Evolutionary conservation across 305 asterid species (phyloP).

Genomic region (Lippia alba): DNA sequence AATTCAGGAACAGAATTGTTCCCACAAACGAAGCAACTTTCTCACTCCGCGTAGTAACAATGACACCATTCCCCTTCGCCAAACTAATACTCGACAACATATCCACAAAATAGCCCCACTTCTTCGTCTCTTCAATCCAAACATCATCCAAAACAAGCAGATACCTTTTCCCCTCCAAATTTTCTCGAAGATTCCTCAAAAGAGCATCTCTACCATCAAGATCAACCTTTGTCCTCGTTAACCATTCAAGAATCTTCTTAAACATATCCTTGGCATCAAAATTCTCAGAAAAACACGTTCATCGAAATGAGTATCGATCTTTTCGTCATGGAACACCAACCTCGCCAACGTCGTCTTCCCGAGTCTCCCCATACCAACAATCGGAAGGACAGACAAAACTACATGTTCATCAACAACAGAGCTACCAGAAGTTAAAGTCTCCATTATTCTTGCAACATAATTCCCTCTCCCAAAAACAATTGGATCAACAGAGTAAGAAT

Average conservation of each 20-base stretch:
- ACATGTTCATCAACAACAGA: too few relatives aligned
- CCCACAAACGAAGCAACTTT: slow-evolving; percentile 19
- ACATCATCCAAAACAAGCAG: slow-evolving; percentile 45
- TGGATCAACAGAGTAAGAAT: too few relatives aligned
- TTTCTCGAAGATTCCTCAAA: slow-evolving; percentile 3
- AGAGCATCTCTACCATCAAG: slow-evolving; percentile 24
- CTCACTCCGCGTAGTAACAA: slow-evolving; percentile 32
- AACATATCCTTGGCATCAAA: background rate
- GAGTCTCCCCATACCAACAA: slow-evolving; percentile 45
- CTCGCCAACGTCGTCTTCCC: slow-evolving; percentile 48
- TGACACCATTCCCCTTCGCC: slow-evolving; percentile 26
- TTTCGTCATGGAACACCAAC: slow-evolving; percentile 20
- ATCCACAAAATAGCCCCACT: slow-evolving; percentile 19
- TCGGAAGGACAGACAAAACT: slow-evolving; percentile 31
- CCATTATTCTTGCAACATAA: too few relatives aligned
- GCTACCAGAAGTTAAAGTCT: too few relatives aligned
- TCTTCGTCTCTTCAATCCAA: slow-evolving; percentile 7
- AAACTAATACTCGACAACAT: slow-evolving; percentile 16
- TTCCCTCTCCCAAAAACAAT: too few relatives aligned
- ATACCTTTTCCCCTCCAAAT: slow-evolving; percentile 21
- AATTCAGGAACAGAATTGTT: background rate
- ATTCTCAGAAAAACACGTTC: slow-evolving; percentile 27
- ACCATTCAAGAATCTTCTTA: slow-evolving; percentile 24
- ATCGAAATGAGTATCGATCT: slow-evolving; percentile 8
- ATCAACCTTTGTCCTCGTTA: background rate